Conservation (phyloP, 805 yeast genomes). For the Saturnispora mendoncae region DNA sequence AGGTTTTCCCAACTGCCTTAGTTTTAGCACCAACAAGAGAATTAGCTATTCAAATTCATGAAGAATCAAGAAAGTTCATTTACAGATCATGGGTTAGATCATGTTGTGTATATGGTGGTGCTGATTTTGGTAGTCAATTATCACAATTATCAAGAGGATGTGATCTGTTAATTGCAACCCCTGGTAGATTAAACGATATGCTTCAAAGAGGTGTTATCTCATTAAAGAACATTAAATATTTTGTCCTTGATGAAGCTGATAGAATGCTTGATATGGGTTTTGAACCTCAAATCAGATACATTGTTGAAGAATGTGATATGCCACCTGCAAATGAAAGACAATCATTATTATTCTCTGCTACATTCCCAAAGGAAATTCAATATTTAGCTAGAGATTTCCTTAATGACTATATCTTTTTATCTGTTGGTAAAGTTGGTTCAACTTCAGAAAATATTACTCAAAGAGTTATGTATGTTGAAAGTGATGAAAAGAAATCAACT, state of each 20-base stretch:
- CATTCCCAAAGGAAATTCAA: conserved; percentile 98
- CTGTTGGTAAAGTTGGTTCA: conserved; percentile 98
- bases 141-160: conserved; percentile 88
- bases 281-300: conserved; percentile 98
- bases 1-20: conserved; percentile 89
- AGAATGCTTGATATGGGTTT: conserved; percentile 99
- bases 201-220: conserved; percentile 93
- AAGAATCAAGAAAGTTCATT: conserved; percentile 90
- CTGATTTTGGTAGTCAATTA: conserved; percentile 82
- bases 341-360: conserved; percentile 97
- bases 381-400: conserved; percentile 95
- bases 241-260: conserved; percentile 98
- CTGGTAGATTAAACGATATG: conserved; percentile 96
- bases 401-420: conserved; percentile 88
- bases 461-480: conserved; percentile 85
- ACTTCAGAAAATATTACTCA: conserved; percentile 98
- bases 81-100: conserved; percentile 98
- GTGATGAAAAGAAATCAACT: conserved; percentile 83
- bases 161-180: conserved; percentile 94
- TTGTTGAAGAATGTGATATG: conserved; percentile 97
- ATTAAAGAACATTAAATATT: conserved; percentile 78
- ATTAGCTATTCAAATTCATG: conserved; percentile 92
- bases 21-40: conserved; percentile 99
- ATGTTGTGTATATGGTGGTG: conserved; percentile 97
- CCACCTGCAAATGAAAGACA: conserved; percentile 87